Conservation (phyloP, 2,329 filamentous ascomycete species). For the Calonectria multiphialidica region DNA sequence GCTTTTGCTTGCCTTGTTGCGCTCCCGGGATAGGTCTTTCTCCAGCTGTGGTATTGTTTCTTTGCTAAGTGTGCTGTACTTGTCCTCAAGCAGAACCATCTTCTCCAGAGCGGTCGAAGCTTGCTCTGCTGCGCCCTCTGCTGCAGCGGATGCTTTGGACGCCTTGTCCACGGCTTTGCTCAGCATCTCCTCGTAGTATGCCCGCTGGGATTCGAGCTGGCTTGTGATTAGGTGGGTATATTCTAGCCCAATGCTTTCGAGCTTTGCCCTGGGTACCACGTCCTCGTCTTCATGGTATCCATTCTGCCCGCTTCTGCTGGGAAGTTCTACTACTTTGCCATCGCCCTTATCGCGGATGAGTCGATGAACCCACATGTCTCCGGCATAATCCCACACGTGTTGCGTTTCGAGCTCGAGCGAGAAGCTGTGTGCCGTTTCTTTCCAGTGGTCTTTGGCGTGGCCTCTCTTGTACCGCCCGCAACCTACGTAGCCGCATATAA, state of each 20-base stretch:
- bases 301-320: slow-evolving; percentile 60
- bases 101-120: slow-evolving; percentile 63
- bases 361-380: slow-evolving; percentile 95
- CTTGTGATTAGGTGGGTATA: slow-evolving; percentile 94
- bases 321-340: slow-evolving; percentile 92
- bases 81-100: slow-evolving; percentile 63
- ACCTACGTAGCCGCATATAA: slow-evolving; percentile 92
- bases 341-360: slow-evolving; percentile 95
- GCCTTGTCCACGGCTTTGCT: slow-evolving; percentile 93
- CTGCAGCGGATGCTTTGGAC: slow-evolving; percentile 75
- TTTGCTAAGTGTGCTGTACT: slow-evolving; percentile 58
- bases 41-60: slow-evolving; percentile 78
- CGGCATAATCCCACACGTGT: slow-evolving; percentile 97
- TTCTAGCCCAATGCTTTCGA: slow-evolving; percentile 87
- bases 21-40: slow-evolving; percentile 77
- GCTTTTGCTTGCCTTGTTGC: slow-evolving; percentile 77
- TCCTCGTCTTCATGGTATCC: slow-evolving; percentile 65
- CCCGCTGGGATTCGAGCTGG: slow-evolving; percentile 91
- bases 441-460: slow-evolving; percentile 94
- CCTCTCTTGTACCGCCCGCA: slow-evolving; percentile 95
- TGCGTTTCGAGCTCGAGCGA: slow-evolving; percentile 94
- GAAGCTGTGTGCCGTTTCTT: slow-evolving; percentile 89
- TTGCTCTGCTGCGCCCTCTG: slow-evolving; percentile 69
- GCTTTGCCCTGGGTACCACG: slow-evolving; percentile 76
- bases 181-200: slow-evolving; percentile 95